Evolutionary conservation across 2,329 filamentous ascomycete species (phyloP), one percentile per base, ranked within the genome.

Genomic region (Nigrospora osmanthi): DNA sequence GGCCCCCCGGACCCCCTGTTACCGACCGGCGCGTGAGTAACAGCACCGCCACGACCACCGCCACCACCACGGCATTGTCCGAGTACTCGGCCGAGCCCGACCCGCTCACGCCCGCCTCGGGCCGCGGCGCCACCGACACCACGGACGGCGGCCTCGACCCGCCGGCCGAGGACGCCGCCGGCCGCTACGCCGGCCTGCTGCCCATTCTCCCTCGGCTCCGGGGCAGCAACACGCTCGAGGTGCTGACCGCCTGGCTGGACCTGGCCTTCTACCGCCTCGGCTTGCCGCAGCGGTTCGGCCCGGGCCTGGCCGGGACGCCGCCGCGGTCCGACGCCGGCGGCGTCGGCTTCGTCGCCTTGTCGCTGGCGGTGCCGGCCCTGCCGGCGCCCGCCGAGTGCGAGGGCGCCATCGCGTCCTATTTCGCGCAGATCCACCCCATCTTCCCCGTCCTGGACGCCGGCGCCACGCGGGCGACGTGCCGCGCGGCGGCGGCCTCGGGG

Each of bases 181-280:
- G 34, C 5, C 40, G 40, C 6, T 68, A 62, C 42, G 68, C 49
- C 6, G 64, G 63, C 0, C 60, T 38, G 23, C 13, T 46, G 30
- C 46, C 43, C 9, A 32, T 48, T n/a, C 6, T 48, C 16, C 38
- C 38, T 6, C 46, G 38, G 7, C 17, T 36, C 3, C 17, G 36
- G n/a, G 43, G 43, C 2, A 48, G 31, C 38, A 41, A 39, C 7
- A 45, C 46, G 16, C 15, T 40, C 13, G 46, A 48, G 28, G 32
- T 46, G 13, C 39, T 48, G 36, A 47, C 46, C 2, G 46, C 35
- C 2, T 48, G 46, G 43, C 38, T 48, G 12, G 43, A 48, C 16
- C 15, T 48, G n/a, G 43, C 46, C 4, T 48, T 48, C 35, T 36
- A 46, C 16, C 33, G 46, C 4, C 43, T 47, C 13, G 46, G 46